Percentiles rank a stretch among this genome's conserved stretches.
These are phyloP conservation scores for Alternaria gaisen DNA, from an alignment of 2,329 filamentous ascomycete species.

Conservation along the genomic window DNA sequence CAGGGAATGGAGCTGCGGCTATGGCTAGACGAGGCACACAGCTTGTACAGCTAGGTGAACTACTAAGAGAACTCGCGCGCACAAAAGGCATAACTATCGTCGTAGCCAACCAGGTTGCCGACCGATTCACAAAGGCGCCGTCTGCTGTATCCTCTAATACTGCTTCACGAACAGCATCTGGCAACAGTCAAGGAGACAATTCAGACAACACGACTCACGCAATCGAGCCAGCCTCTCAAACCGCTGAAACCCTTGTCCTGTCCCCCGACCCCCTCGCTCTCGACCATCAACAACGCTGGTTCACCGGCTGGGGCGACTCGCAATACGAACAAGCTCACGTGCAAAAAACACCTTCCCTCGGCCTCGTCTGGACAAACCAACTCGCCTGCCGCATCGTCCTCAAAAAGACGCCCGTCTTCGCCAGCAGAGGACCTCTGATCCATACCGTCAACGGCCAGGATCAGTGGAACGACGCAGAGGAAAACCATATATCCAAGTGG, in stretches of 20 bases:
- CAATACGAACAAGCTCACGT: constrained; percentile 42
- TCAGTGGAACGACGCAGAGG: constrained; percentile 52
- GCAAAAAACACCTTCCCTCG: constrained; percentile 85
- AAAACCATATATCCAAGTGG: constrained; percentile 65
- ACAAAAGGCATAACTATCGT: constrained; percentile 82
- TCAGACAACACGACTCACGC: constrained; percentile 26
- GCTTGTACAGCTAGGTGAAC: constrained; percentile 77
- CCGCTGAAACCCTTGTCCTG: constrained; percentile 44
- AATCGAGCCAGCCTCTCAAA: constrained; percentile 26
- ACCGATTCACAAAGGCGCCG: constrained; percentile 70
- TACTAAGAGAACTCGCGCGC: constrained; percentile 78
- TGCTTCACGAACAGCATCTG: constrained; percentile 38
- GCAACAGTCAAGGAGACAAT: constrained; percentile 38
- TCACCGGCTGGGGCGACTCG: constrained; percentile 89
- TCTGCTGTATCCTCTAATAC: constrained; percentile 33
- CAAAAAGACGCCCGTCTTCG: constrained; percentile 71
- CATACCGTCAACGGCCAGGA: constrained; percentile 48
- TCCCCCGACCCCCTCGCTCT: constrained; percentile 71
- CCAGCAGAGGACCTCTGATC: constrained; percentile 19
- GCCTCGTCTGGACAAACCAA: constrained; percentile 91
- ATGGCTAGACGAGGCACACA: constrained; percentile 81
- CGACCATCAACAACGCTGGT: constrained; percentile 92
- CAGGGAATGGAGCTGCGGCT: constrained; percentile 45
- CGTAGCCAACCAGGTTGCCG: constrained; percentile 93
- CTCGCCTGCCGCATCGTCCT: constrained; percentile 83